Percentiles rank a stretch among this genome's conserved stretches.
These are phyloP conservation scores for Globisporangium nunn DNA, from an alignment of 352 stramenopile species.

Conservation along the genomic window DNA sequence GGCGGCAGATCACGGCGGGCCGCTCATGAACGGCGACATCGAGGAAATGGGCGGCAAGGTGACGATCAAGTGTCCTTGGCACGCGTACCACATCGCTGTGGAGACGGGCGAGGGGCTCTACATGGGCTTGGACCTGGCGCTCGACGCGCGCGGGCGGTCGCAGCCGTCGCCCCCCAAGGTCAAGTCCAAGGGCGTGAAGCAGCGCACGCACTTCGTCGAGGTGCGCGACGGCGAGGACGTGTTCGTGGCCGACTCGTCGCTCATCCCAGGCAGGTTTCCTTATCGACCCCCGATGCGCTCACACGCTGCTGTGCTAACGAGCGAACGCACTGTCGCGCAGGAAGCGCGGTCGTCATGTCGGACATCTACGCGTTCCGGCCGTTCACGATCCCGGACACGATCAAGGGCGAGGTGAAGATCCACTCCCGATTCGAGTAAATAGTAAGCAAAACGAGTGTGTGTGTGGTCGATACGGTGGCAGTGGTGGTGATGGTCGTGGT, in stretches of 20 bases:
- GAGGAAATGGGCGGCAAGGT: slow-evolving; percentile 74
- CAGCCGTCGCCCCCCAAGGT: slow-evolving; percentile 43
- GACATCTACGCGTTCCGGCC: slow-evolving; percentile 72
- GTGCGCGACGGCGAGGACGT: slow-evolving; percentile 60
- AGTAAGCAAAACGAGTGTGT: slow-evolving; percentile 19
- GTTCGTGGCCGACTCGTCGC: slow-evolving; percentile 72
- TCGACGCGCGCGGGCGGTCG: slow-evolving; percentile 38
- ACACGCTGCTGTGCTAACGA: no score
- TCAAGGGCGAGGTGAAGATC: slow-evolving; percentile 48
- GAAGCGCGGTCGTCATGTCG: slow-evolving; percentile 39
- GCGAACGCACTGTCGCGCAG: slow-evolving; percentile 4
- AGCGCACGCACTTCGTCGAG: slow-evolving; percentile 77
- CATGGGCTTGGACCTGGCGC: slow-evolving; percentile 73
- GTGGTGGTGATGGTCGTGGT: not conserved
- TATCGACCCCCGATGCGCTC: not conserved
- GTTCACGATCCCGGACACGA: slow-evolving; percentile 29
- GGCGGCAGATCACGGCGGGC: slow-evolving; percentile 63
- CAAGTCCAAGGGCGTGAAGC: slow-evolving; percentile 82
- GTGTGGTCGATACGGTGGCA: not conserved
- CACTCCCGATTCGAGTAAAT: slow-evolving; percentile 63
- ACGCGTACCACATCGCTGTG: slow-evolving; percentile 80
- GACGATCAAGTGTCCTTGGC: slow-evolving; percentile 82
- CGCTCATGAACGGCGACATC: slow-evolving; percentile 74
- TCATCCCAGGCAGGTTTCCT: slow-evolving; percentile 29
- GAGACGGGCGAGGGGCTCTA: slow-evolving; percentile 80